A percentile compares a stretch with the other conserved stretches of the same genome.
These are phyloP conservation scores for Penicillium sp. DNA, from an alignment of 2,329 filamentous ascomycete genomes.

Conservation along the genomic window DNA sequence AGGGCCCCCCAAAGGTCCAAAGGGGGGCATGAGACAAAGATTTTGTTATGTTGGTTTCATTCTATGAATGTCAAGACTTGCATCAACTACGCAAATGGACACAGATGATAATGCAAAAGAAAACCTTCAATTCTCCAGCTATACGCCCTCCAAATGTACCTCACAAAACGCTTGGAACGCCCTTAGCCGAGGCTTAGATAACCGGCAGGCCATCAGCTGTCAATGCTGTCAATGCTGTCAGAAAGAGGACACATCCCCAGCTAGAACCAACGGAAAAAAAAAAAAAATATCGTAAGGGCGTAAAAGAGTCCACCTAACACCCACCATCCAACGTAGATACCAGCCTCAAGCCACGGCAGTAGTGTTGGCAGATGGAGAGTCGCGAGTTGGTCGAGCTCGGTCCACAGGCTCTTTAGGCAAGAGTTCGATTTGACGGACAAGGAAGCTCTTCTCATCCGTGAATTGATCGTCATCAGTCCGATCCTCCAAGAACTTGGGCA, in stretches of 20 bases:
- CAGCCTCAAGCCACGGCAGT: slow-evolving; percentile 29
- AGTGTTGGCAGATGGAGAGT: slow-evolving; percentile 30
- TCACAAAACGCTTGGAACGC: slow-evolving; percentile 14
- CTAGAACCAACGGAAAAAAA: slow-evolving; percentile 10
- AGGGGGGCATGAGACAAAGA: too few relatives aligned
- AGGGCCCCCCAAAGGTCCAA: background rate
- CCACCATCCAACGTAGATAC: slow-evolving; percentile 16
- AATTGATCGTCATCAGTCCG: slow-evolving; percentile 98
- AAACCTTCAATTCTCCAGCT: slow-evolving; percentile 1
- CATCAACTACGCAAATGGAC: background rate
- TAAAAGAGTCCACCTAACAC: slow-evolving; percentile 12
- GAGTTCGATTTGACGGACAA: slow-evolving; percentile 84
- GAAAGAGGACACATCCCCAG: slow-evolving; percentile 3
- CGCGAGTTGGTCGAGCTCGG: slow-evolving; percentile 29
- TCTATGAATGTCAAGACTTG: too few relatives aligned
- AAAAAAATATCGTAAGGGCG: slow-evolving; percentile 11
- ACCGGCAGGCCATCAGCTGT: slow-evolving; percentile 5
- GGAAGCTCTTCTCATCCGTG: slow-evolving; percentile 93
- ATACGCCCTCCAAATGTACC: slow-evolving; percentile 8
- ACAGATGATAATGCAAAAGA: background rate
- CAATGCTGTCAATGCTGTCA: slow-evolving; percentile 20
- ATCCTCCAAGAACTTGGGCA: slow-evolving; percentile 90
- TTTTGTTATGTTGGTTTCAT: too few relatives aligned
- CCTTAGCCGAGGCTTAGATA: slow-evolving; percentile 15
- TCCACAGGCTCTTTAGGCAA: slow-evolving; percentile 45